These are phyloP conservation scores for Kwoniella shandongensis DNA, from an alignment of 768 basidiomycete species.

Conservation along the genomic window DNA sequence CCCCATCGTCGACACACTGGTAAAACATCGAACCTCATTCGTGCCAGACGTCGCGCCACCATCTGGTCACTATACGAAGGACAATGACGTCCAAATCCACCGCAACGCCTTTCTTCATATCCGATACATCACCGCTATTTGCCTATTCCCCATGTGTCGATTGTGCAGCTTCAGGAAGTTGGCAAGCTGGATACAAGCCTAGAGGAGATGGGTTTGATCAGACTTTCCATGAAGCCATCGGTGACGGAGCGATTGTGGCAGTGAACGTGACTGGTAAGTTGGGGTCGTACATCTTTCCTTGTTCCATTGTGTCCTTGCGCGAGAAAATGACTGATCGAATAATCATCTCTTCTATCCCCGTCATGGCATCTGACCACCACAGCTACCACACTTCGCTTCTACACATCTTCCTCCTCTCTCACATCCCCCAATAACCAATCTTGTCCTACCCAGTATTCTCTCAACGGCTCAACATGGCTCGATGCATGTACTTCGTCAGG, in stretches of 20 bases:
- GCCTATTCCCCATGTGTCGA: constrained; percentile 24
- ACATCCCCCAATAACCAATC: neutral
- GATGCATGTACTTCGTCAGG: constrained; percentile 9
- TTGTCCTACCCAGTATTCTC: constrained; percentile 9
- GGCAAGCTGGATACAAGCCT: constrained; percentile 28
- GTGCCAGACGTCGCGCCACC: too few relatives aligned
- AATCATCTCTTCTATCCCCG: too few relatives aligned
- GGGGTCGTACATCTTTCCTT: too few relatives aligned
- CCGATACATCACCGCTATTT: constrained; percentile 42
- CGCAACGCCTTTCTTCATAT: constrained; percentile 34
- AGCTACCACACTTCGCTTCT: constrained; percentile 11
- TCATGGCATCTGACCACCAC: too few relatives aligned
- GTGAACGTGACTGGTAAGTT: constrained; percentile 27
- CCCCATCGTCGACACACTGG: too few relatives aligned
- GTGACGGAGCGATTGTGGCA: constrained; percentile 3
- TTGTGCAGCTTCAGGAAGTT: constrained; percentile 19
- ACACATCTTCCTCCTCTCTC: constrained; percentile 3
- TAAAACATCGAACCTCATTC: too few relatives aligned
- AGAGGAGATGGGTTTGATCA: constrained; percentile 29
- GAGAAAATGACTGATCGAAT: too few relatives aligned
- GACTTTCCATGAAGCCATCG: constrained; percentile 17
- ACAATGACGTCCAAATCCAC: constrained; percentile 1
- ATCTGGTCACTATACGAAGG: too few relatives aligned
- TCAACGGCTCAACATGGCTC: constrained; percentile 16
- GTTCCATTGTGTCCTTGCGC: too few relatives aligned